Evolutionary conservation across 768 basidiomycete species (phyloP).

Genomic region (Tricholoma furcatifolium): DNA sequence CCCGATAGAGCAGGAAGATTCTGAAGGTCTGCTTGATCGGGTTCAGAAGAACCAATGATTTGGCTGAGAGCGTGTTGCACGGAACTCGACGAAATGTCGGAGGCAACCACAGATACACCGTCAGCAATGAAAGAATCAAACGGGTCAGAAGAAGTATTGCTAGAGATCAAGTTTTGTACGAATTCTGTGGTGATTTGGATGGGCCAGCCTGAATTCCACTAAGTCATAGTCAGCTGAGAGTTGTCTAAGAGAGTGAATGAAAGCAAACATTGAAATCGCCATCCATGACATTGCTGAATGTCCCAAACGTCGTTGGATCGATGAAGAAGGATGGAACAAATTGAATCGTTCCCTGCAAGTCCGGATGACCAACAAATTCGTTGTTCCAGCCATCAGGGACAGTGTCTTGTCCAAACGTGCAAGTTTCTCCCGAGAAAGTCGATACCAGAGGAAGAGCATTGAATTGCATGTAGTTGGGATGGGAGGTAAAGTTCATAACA

Average conservation of each 20-base stretch:
- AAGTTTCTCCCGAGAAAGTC: conserved; percentile 70
- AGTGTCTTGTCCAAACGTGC: conserved; percentile 59
- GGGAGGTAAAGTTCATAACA: conserved; percentile 49
- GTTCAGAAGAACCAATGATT: conserved; percentile 39
- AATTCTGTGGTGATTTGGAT: conserved; percentile 49
- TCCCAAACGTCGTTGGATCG: conserved; percentile 45
- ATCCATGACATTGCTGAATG: conserved; percentile 48
- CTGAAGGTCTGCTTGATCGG: conserved; percentile 55
- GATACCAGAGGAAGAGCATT: conserved; percentile 54
- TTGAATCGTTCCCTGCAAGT: conserved; percentile 47
- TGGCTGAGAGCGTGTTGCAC: conserved; percentile 12
- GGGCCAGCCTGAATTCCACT: conserved; percentile 87
- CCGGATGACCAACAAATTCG: conserved; percentile 48
- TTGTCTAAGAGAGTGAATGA: neutral
- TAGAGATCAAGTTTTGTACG: conserved; percentile 18
- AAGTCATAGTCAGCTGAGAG: conserved; percentile 7
- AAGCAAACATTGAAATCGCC: conserved; percentile 58
- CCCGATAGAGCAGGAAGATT: conserved; percentile 32
- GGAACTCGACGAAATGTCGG: neutral
- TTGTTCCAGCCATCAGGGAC: conserved; percentile 54
- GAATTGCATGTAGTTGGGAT: conserved; percentile 58
- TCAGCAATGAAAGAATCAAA: conserved; percentile 18
- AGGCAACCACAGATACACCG: neutral
- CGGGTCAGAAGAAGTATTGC: conserved; percentile 2
- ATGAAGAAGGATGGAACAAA: conserved; percentile 76